A percentile compares a stretch with the other conserved stretches of the same genome.
Conservation (phyloP, 805 yeast genomes). For the Torulaspora microellipsoides region DNA sequence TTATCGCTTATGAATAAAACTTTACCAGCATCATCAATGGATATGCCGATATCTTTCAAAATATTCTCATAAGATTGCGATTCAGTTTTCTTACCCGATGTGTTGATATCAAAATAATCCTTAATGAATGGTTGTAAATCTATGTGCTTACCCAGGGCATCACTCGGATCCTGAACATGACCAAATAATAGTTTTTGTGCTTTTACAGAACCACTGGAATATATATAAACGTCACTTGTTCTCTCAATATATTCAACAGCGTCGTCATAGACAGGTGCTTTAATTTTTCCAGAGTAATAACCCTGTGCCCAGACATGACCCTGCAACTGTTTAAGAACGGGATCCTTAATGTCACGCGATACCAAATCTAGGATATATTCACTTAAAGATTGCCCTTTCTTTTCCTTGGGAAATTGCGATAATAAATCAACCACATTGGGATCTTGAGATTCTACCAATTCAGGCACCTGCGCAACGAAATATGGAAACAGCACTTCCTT, state of each 20-base stretch:
- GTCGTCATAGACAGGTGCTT: constrained; percentile 73
- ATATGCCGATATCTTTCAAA: constrained; percentile 36
- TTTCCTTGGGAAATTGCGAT: constrained; percentile 24
- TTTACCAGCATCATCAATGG: constrained; percentile 17
- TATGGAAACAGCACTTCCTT: constrained; percentile 74
- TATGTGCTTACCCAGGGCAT: constrained; percentile 21
- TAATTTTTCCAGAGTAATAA: constrained; percentile 66
- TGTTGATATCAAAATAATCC: constrained; percentile 82
- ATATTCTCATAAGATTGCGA: constrained; percentile 56
- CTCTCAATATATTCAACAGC: constrained; percentile 53
- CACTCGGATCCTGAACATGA: constrained; percentile 46
- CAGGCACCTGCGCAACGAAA: constrained; percentile 51
- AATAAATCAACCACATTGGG: constrained; percentile 24
- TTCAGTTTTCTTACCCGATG: constrained; percentile 70
- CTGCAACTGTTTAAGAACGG: constrained; percentile 71
- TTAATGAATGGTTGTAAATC: constrained; percentile 52
- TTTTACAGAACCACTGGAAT: constrained; percentile 83
- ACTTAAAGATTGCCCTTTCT: constrained; percentile 34
- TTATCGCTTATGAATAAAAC: constrained; percentile 78
- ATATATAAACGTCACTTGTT: constrained; percentile 51
- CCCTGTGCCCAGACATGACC: constrained; percentile 83
- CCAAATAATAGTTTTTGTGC: constrained; percentile 80
- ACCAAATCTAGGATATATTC: constrained; percentile 56
- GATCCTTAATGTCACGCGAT: constrained; percentile 65
- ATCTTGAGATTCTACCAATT: constrained; percentile 28